Conservation (phyloP, 495 filamentous ascomycete species). For the Massariosphaeria phaeospora region DNA sequence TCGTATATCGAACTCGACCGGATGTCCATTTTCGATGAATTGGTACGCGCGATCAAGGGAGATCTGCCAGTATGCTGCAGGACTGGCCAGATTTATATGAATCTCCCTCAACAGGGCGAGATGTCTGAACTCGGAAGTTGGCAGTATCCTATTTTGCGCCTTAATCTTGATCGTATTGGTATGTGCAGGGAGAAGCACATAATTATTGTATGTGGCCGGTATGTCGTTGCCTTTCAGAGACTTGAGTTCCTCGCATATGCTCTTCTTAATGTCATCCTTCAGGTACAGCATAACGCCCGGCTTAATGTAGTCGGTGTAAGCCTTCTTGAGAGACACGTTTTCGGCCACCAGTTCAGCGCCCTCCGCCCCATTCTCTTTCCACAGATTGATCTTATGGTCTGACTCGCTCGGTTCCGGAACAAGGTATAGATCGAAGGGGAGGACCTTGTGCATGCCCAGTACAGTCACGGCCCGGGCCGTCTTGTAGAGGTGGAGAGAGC, state of each 20-base stretch:
- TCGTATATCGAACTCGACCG: constrained; percentile 7
- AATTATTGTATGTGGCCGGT: neutral
- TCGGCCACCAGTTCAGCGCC: neutral
- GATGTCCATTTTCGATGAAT: neutral
- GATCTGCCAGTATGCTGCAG: neutral
- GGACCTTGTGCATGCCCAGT: constrained; percentile 11
- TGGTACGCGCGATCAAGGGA: neutral
- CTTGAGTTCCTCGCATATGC: neutral
- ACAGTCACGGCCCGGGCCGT: neutral
- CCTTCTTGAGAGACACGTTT: constrained; percentile 1
- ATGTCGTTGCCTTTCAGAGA: neutral
- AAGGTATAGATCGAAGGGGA: constrained; percentile 8
- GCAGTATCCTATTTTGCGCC: neutral
- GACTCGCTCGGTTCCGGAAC: neutral
- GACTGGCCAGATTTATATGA: neutral
- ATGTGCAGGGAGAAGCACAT: neutral
- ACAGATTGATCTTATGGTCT: constrained; percentile 2
- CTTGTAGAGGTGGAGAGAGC: constrained; percentile 16
- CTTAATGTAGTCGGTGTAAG: neutral
- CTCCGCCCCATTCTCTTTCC: neutral
- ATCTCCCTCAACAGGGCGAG: constrained; percentile 4
- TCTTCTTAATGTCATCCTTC: neutral
- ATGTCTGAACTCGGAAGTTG: neutral
- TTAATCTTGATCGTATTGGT: neutral
- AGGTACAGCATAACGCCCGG: constrained; percentile 4